A percentile compares a stretch with the other conserved stretches of the same genome.
These are phyloP conservation scores for Pseudevernia furfuracea DNA, from an alignment of 495 filamentous ascomycete species.

Conservation along the genomic window DNA sequence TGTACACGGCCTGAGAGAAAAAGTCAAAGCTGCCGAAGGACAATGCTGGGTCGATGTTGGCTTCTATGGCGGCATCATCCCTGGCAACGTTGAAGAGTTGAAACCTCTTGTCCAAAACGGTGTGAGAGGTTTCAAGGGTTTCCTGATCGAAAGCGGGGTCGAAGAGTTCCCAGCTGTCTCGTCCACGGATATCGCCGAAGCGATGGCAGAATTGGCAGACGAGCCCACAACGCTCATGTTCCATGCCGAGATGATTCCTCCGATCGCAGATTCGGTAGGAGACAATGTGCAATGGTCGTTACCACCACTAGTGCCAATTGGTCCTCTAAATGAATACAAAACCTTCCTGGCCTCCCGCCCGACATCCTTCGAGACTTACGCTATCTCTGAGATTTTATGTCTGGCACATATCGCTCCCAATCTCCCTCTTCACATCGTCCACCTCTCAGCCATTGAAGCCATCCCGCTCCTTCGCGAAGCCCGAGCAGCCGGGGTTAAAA, in stretches of 20 bases:
- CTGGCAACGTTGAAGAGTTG: conserved; percentile 76
- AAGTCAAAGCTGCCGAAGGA: conserved; percentile 74
- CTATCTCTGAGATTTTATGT: conserved; percentile 77
- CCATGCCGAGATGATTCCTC: conserved; percentile 96
- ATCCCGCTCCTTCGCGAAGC: conserved; percentile 81
- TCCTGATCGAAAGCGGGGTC: conserved; percentile 93
- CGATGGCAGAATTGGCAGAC: conserved; percentile 70
- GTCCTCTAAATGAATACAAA: conserved; percentile 70
- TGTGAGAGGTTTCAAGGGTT: conserved; percentile 94
- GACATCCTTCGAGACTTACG: conserved; percentile 83
- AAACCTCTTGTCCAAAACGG: conserved; percentile 74
- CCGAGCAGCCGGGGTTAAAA: conserved; percentile 68
- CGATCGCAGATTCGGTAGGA: conserved; percentile 71
- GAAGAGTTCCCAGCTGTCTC: conserved; percentile 93
- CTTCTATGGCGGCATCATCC: conserved; percentile 94
- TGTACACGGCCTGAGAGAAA: conserved; percentile 69
- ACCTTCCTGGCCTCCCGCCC: conserved; percentile 92
- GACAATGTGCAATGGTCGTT: conserved; percentile 66
- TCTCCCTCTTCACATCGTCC: conserved; percentile 88
- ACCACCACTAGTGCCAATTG: conserved; percentile 65
- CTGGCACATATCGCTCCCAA: conserved; percentile 73
- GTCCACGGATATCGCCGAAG: conserved; percentile 65
- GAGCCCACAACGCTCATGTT: conserved; percentile 90
- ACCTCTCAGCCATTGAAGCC: conserved; percentile 86
- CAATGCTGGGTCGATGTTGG: conserved; percentile 99